A percentile compares a stretch with the other conserved stretches of the same genome.
Conservation (phyloP, 768 basidiomycete genomes). For the Boletus barrowsii region DNA sequence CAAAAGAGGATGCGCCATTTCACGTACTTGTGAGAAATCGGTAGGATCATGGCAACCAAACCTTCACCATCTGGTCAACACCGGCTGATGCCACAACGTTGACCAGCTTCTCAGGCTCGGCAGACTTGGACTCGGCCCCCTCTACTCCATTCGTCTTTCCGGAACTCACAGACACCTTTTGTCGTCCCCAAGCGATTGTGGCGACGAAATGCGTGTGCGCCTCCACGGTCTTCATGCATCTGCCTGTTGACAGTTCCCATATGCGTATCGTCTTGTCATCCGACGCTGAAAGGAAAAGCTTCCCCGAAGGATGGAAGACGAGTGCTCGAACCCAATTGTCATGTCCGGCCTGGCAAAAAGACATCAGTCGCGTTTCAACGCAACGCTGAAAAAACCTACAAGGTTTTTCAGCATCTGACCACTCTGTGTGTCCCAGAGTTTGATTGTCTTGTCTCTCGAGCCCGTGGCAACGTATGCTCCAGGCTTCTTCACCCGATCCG, state of each 20-base stretch:
- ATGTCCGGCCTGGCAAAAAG: conserved; percentile 57
- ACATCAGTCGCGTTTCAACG: conserved; percentile 3
- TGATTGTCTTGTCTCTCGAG: conserved; percentile 88
- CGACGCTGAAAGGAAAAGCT: conserved; percentile 85
- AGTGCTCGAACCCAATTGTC: conserved; percentile 91
- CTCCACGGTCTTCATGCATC: conserved; percentile 83
- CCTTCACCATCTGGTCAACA: conserved; percentile 64
- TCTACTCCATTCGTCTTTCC: conserved; percentile 37
- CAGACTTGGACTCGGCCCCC: conserved; percentile 32
- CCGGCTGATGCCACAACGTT: conserved; percentile 70
- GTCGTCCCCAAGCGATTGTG: conserved; percentile 77
- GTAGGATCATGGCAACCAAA: conserved; percentile 52
- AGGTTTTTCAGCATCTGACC: conserved; percentile 81
- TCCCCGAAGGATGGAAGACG: conserved; percentile 87
- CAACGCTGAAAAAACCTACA: conserved; percentile 37
- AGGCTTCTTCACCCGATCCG: conserved; percentile 46
- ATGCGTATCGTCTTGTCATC: conserved; percentile 91
- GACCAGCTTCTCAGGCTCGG: conserved; percentile 53
- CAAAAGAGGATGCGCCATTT: conserved; percentile 12
- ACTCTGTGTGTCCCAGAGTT: conserved; percentile 82
- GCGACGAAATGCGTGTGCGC: conserved; percentile 85
- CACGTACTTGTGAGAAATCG: conserved; percentile 5
- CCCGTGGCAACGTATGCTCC: conserved; percentile 74
- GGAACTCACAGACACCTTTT: conserved; percentile 41
- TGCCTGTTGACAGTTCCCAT: conserved; percentile 84